Percentiles rank a stretch among this genome's conserved stretches.
Conservation (phyloP, 225 moss, liverwort and hornwort species). For the Anthoceros angustus region DNA sequence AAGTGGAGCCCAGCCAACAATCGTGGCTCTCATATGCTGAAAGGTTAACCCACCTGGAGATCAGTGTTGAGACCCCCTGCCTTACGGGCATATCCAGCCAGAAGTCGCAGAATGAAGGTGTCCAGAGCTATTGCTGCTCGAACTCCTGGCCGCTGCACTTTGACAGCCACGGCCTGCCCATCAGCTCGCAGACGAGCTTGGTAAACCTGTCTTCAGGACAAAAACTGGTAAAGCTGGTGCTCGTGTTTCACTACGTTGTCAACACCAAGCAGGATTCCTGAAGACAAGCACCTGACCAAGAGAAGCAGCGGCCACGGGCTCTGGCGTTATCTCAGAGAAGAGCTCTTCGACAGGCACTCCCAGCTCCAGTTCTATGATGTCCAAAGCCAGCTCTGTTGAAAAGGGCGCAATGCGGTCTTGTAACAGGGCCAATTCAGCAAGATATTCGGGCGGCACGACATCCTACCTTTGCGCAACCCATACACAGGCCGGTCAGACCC, state of each 20-base stretch:
- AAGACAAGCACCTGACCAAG: constrained; percentile 59
- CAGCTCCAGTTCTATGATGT: constrained; percentile 78
- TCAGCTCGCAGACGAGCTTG: constrained; percentile 69
- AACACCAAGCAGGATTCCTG: not conserved
- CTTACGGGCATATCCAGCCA: constrained; percentile 23
- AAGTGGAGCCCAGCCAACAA: not conserved
- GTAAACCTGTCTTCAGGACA: constrained; percentile 42
- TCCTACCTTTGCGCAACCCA: constrained; percentile 36
- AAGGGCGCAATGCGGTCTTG: constrained; percentile 97
- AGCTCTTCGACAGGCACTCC: constrained; percentile 73
- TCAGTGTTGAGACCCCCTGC: constrained; percentile 49
- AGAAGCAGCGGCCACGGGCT: constrained; percentile 90
- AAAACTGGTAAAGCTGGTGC: not conserved
- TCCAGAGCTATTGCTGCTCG: constrained; percentile 72
- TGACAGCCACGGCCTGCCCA: constrained; percentile 68
- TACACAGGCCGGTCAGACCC: constrained; percentile 4
- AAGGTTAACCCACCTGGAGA: constrained; percentile 21
- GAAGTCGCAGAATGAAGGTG: constrained; percentile 49
- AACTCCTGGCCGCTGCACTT: constrained; percentile 84
- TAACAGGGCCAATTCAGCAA: constrained; percentile 59
- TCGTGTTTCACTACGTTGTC: not conserved
- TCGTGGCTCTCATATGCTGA: not conserved
- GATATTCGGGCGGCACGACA: constrained; percentile 81
- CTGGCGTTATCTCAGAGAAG: constrained; percentile 86
- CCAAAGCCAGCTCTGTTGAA: constrained; percentile 62